These are phyloP conservation scores for Colletotrichum brevisporum DNA, from an alignment of 2,329 filamentous ascomycete species.

Conservation along the genomic window DNA sequence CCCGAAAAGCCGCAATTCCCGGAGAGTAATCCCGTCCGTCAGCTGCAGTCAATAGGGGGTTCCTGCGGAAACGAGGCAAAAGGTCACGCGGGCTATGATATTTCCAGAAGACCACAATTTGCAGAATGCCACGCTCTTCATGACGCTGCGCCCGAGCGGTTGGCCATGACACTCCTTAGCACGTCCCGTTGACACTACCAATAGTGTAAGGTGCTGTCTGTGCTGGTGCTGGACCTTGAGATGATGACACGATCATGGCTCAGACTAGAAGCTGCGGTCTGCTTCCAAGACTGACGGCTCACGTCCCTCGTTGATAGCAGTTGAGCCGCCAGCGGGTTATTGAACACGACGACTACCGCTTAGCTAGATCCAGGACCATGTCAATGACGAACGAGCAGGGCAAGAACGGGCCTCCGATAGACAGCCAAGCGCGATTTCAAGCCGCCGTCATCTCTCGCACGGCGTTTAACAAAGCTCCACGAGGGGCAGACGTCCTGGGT, in stretches of 20 bases:
- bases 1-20: constrained; percentile 24
- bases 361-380: constrained; percentile 27
- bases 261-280: constrained; percentile 15
- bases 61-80: constrained; percentile 17
- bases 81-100: constrained; percentile 19
- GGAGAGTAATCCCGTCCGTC: constrained; percentile 16
- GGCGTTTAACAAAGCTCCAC: constrained; percentile 26
- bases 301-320: constrained; percentile 7
- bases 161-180: constrained; percentile 4
- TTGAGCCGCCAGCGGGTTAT: constrained; percentile 18
- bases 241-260: constrained; percentile 5
- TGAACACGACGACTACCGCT: constrained; percentile 25
- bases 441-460: constrained; percentile 28
- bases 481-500: constrained; percentile 15
- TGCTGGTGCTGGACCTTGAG: neutral
- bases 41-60: constrained; percentile 33
- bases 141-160: constrained; percentile 9
- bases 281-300: constrained; percentile 17
- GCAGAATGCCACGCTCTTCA: neutral
- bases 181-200: constrained; percentile 2
- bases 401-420: constrained; percentile 32
- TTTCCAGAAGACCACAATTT: constrained; percentile 11
- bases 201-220: neutral
- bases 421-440: constrained; percentile 34
- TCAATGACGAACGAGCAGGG: constrained; percentile 30